A percentile compares a stretch with the other conserved stretches of the same genome.
Evolutionary conservation across 805 yeast genomes (phyloP).

Genomic region (Candida maesae): DNA sequence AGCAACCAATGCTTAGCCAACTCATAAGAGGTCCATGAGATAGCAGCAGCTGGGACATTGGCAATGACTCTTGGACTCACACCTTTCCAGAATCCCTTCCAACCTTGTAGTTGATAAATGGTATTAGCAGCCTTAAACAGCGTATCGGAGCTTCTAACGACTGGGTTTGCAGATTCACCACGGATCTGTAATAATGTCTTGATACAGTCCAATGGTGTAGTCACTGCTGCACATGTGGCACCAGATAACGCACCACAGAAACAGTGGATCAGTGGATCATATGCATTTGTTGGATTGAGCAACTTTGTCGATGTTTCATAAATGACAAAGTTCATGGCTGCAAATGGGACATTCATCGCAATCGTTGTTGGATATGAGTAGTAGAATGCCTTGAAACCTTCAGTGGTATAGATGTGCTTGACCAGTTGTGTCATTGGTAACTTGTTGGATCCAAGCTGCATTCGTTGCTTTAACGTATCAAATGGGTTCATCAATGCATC

Average conservation of each 20-base stretch:
- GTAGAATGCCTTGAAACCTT: slow-evolving; percentile 80
- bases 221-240: slow-evolving; percentile 89
- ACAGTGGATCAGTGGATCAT: slow-evolving; percentile 91
- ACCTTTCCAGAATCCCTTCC: slow-evolving; percentile 74
- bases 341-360: slow-evolving; percentile 89
- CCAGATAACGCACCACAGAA: slow-evolving; percentile 93
- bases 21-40: slow-evolving; percentile 96
- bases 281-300: slow-evolving; percentile 70
- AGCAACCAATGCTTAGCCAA: slow-evolving; percentile 68
- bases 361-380: slow-evolving; percentile 93
- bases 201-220: slow-evolving; percentile 92
- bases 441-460: slow-evolving; percentile 54
- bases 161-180: slow-evolving; percentile 44
- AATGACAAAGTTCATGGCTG: slow-evolving; percentile 89
- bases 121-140: slow-evolving; percentile 67
- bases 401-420: slow-evolving; percentile 47
- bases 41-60: slow-evolving; percentile 94
- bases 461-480: slow-evolving; percentile 91
- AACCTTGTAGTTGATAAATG: slow-evolving; percentile 57
- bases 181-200: slow-evolving; percentile 89
- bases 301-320: slow-evolving; percentile 80
- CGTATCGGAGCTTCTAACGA: slow-evolving; percentile 56
- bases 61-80: slow-evolving; percentile 86
- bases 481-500: slow-evolving; percentile 98
- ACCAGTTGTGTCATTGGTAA: slow-evolving; percentile 35